Evolutionary conservation across 1,139 yeast genomes (phyloP).

Genomic region (Yamadazyma sp.): DNA sequence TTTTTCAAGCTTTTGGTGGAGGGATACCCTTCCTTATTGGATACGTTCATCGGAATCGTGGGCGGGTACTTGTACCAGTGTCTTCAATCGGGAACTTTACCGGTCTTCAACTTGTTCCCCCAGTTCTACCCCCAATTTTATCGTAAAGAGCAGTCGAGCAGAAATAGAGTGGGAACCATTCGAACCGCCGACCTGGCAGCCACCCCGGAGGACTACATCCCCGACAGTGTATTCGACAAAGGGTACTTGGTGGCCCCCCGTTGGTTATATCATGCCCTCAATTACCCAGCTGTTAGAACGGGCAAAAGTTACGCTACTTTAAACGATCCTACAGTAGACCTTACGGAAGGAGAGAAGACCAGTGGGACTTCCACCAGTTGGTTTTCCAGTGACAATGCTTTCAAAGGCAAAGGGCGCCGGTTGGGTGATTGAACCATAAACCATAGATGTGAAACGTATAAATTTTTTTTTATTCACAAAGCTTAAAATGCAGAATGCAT

Average conservation of each 20-base stretch:
- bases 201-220: conserved; percentile 22
- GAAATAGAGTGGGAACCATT: conserved; percentile 35
- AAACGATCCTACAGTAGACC: background rate
- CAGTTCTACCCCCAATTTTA: conserved; percentile 41
- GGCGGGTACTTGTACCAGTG: conserved; percentile 63
- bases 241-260: conserved; percentile 47
- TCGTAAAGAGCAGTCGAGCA: conserved; percentile 14
- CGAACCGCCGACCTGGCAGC: background rate
- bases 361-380: conserved; percentile 3
- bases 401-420: conserved; percentile 9
- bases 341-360: background rate
- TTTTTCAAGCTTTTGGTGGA: conserved; percentile 47
- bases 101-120: conserved; percentile 41
- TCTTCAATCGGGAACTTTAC: conserved; percentile 53
- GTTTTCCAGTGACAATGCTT: conserved; percentile 3
- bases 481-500: too few species aligned
- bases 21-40: conserved; percentile 39
- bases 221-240: conserved; percentile 39
- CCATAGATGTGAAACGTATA: too few species aligned
- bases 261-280: conserved; percentile 32
- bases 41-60: conserved; percentile 48
- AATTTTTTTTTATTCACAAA: too few species aligned
- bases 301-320: background rate
- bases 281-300: conserved; percentile 24
- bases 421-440: conserved; percentile 8